Evolutionary conservation across 2,329 filamentous ascomycete species (phyloP), one percentile per base, ranked within the genome.

Genomic region (Rhinocladiella mackenziei): DNA sequence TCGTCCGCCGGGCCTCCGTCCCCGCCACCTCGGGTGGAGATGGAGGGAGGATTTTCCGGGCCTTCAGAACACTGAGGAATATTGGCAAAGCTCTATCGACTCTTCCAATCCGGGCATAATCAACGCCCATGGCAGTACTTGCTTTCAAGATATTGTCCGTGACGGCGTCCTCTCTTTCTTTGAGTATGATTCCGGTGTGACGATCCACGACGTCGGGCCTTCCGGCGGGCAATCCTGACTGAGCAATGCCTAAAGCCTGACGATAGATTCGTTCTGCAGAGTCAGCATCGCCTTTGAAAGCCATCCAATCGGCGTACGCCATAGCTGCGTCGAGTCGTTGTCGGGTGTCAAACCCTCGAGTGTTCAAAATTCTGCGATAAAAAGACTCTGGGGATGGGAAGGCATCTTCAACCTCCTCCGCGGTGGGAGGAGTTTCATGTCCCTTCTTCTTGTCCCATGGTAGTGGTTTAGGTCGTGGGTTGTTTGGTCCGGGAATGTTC

Each of bases 281-380:
- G 3, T 80, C 77, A 1, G 74, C 66, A 18, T 80, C 63, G 1
- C 78, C 73, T 66, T 89, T 91, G 67, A 80, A 91, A 54, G 89
- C 85, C 28, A 94, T 73, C 78, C 86, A 96, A 42, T 86, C 83
- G 2, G 84, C 91, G 61, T 89, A 94, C 1, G 83, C 83, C 30
- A 95, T 69, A 3, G 86, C 84, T 3, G 89, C 89, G 45, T 91
- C 82, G 39, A 96, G 72, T 58, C 81, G 82, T 64, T 97, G 88
- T 44, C 80, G 75, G n/a, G 78, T 74, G 1, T 78, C 83, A 58
- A 97, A 86, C 1, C 91, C 91, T 42, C 77, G 76, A 0, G 86
- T 91, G 5, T 82, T 87, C 41, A 96, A 67, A 36, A 96, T 81
- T 59, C 85, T 85, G 65, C 85, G 76, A 61, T 97, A 97, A 59